These are phyloP conservation scores for Tuber magnatum DNA, from an alignment of 495 filamentous ascomycete genomes.

Conservation along the genomic window DNA sequence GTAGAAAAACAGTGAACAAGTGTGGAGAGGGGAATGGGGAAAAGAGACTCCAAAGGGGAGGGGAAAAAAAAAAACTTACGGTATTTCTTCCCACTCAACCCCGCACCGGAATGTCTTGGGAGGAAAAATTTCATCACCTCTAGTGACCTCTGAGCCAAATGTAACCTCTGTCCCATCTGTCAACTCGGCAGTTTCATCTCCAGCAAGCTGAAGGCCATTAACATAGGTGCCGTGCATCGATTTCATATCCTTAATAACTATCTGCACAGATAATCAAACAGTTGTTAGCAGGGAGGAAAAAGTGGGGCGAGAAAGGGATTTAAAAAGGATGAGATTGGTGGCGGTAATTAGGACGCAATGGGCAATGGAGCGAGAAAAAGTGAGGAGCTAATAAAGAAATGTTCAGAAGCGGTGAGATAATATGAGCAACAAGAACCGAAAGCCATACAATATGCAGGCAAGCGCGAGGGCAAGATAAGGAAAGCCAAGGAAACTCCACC, in stretches of 20 bases:
- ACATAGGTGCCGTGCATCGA: conserved; percentile 56
- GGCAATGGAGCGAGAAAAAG: background rate
- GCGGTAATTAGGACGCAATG: background rate
- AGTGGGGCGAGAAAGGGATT: background rate
- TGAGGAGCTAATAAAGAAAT: background rate
- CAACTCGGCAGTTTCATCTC: conserved; percentile 43
- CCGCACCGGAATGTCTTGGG: conserved; percentile 41
- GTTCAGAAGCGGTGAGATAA: background rate
- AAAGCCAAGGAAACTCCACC: background rate
- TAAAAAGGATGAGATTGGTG: background rate
- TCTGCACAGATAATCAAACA: conserved; percentile 28
- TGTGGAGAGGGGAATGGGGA: background rate
- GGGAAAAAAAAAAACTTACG: conserved; percentile 23
- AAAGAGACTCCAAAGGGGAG: background rate
- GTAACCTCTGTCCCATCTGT: conserved; percentile 48
- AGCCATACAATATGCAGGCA: conserved; percentile 8
- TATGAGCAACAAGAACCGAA: conserved; percentile 10
- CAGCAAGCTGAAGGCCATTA: conserved; percentile 44
- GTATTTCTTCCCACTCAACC: conserved; percentile 37
- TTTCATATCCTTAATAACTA: conserved; percentile 48
- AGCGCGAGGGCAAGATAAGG: background rate
- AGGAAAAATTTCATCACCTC: conserved; percentile 44
- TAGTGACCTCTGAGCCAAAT: conserved; percentile 52
- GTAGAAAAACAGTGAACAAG: background rate
- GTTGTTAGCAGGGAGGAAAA: conserved; percentile 18